Evolutionary conservation across 2,329 filamentous ascomycete species (phyloP).

Genomic region (Clathrospora elynae): DNA sequence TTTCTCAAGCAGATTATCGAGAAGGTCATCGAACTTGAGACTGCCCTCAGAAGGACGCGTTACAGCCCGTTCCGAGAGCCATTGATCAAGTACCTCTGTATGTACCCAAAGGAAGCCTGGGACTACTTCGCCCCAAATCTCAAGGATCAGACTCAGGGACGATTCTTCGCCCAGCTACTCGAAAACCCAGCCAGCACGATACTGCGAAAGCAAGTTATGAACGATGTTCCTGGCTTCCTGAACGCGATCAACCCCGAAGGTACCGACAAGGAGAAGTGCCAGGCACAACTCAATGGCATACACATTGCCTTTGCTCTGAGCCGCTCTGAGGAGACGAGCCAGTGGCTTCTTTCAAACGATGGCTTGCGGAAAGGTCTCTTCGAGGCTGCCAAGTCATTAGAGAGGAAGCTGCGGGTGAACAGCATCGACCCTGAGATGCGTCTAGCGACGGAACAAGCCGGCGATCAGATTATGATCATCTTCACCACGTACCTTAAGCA

Average conservation of each 20-base stretch:
- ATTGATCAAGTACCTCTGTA: conserved; percentile 89
- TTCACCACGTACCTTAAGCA: conserved; percentile 79
- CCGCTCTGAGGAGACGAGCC: conserved; percentile 65
- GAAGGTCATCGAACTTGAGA: conserved; percentile 86
- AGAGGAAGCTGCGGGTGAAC: conserved; percentile 73
- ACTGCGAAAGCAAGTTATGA: conserved; percentile 74
- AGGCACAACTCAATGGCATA: conserved; percentile 83
- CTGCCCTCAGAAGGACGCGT: conserved; percentile 81
- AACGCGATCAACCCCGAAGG: conserved; percentile 68
- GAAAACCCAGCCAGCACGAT: conserved; percentile 73
- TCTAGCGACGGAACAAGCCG: conserved; percentile 84
- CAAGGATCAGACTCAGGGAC: conserved; percentile 83
- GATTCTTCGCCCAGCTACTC: conserved; percentile 88
- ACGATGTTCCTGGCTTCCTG: conserved; percentile 74
- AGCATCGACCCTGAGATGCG: conserved; percentile 73
- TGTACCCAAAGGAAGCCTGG: conserved; percentile 90
- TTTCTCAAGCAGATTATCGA: conserved; percentile 92
- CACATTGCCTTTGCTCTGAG: conserved; percentile 82
- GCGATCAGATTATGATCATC: conserved; percentile 84
- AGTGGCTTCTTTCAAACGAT: conserved; percentile 67
- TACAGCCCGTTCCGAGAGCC: conserved; percentile 90
- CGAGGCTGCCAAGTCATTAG: conserved; percentile 74
- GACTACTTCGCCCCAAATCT: conserved; percentile 76
- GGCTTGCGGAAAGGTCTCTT: conserved; percentile 64
- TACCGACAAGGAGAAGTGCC: conserved; percentile 69